Percentiles rank a stretch among this genome's conserved stretches.
phyloP scores from a whole-genome alignment of 164 flowering plant genomes.

The Aristolochia fimbriata region DNA sequence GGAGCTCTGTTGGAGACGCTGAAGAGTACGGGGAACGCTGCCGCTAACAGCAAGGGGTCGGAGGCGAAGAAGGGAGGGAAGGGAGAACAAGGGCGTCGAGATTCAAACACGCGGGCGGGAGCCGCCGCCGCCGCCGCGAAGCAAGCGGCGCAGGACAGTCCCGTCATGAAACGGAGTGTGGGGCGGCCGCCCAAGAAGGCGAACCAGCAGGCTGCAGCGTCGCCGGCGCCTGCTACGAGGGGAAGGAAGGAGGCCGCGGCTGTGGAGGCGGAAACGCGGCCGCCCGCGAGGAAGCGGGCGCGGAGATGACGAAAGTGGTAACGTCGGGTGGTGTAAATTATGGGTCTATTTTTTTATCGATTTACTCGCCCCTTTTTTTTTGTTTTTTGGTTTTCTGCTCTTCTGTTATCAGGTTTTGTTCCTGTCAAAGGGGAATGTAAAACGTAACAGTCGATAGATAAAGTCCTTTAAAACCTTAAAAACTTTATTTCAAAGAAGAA shows the following conservation, averaged over 20 bases:
- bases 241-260: conserved; percentile 15
- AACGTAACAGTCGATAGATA: too few species aligned
- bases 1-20: conserved; percentile 6
- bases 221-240: conserved; percentile 1
- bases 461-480: too few species aligned
- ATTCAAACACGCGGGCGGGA: conserved; percentile 1
- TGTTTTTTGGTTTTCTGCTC: too few species aligned
- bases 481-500: too few species aligned
- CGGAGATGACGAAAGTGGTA: conserved; percentile 22
- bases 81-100: conserved; percentile 9
- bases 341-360: conserved; percentile 1
- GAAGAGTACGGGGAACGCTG: conserved; percentile 4
- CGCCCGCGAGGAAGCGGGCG: conserved; percentile 37
- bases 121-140: conserved; percentile 12
- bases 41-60: conserved; percentile 1
- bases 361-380: too few species aligned
- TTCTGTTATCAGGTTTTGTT: too few species aligned
- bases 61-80: conserved; percentile 13
- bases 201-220: conserved; percentile 5
- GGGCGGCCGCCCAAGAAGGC: conserved; percentile 67
- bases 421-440: too few species aligned
- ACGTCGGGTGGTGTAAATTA: conserved; percentile 6
- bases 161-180: conserved; percentile 34
- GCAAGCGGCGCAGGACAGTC: conserved; percentile 15
- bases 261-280: background rate